A percentile compares a stretch with the other conserved stretches of the same genome.
phyloP scores from a whole-genome alignment of 164 flowering plant genomes.

The Buxus sempervirens region DNA sequence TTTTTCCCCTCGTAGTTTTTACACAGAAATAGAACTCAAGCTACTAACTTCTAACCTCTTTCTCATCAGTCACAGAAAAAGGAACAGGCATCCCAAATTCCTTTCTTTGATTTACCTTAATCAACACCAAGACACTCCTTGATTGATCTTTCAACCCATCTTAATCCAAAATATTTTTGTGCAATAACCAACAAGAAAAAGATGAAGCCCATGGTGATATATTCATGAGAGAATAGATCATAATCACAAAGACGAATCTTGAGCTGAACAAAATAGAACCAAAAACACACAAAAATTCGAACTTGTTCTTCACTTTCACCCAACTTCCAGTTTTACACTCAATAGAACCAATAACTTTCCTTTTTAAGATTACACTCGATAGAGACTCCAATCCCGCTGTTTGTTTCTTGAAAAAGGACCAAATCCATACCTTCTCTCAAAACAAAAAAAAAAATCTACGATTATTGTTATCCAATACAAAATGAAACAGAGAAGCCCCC shows the following conservation, averaged over 20 bases:
- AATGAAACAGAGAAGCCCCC: not conserved
- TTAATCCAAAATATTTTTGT: not conserved
- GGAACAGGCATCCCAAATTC: not conserved
- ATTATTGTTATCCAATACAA: not conserved
- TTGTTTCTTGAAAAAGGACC: not conserved
- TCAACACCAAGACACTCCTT: not conserved
- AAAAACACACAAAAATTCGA: not conserved
- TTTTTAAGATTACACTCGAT: not conserved
- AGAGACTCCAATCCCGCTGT: not conserved
- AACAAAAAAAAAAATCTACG: not conserved
- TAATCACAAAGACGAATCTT: not conserved
- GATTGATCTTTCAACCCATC: not conserved
- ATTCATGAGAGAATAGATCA: not conserved
- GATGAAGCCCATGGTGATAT: not conserved
- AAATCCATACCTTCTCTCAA: not conserved
- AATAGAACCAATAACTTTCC: not conserved
- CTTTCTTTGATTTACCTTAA: not conserved
- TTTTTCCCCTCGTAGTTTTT: not conserved
- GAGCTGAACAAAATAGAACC: not conserved
- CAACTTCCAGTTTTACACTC: not conserved
- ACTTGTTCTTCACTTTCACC: not conserved
- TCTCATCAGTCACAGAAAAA: not conserved
- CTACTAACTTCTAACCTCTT: no score
- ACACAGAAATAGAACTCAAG: not conserved
- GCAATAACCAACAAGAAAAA: not conserved